Base-by-base conservation (phyloP, 163 green algal species). In the Trebouxiophyceae sp. region DNA sequence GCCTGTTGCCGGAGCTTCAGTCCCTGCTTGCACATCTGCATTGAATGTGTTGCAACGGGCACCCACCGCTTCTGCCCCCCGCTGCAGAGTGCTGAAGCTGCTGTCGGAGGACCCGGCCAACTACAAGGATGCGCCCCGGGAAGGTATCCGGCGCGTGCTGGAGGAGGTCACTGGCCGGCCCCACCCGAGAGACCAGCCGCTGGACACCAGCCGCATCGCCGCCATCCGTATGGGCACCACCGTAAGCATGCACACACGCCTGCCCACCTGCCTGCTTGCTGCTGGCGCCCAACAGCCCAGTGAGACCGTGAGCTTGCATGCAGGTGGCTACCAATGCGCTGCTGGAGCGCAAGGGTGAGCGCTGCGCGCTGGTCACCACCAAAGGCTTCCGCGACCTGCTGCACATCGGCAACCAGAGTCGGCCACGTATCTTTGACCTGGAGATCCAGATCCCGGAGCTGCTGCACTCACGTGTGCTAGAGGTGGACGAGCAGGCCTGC, bases 191-290 rank as follows among this genome's bases (percentile, higher is more conserved):
- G 30, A 81, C 39, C 1, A 26, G 7, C 87, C 87, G 0, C 75
- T 97, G 32, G 83, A 95, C 77, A 96, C 90, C 23, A 84, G 72
- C 20, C 80, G 84, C 57, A 93, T 98, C 44, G 71, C 71, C 30
- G 90, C 77, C 74, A 95, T 98, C 63, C 81, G 91, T 54, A 98
- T 98, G 92, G 94, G 94, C 27, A 99, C 94, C 31, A 99, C 94
- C 24, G 85, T 88, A n/a, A n/a, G n/a, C n/a, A n/a, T n/a, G n/a
- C n/a, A n/a, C n/a, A n/a, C n/a, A n/a, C n/a, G n/a, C n/a, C n/a
- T n/a, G n/a, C n/a, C n/a, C n/a, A n/a, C n/a, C n/a, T n/a, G n/a
- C n/a, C n/a, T n/a, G n/a, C 29, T n/a, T 16, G 16, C 30, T 62
- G 55, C 16, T 62, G 29, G 20, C 30, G 55, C 30, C 19, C 30